Evolutionary conservation across 2,329 filamentous ascomycete genomes (phyloP).

Genomic region (Colletotrichum musae): DNA sequence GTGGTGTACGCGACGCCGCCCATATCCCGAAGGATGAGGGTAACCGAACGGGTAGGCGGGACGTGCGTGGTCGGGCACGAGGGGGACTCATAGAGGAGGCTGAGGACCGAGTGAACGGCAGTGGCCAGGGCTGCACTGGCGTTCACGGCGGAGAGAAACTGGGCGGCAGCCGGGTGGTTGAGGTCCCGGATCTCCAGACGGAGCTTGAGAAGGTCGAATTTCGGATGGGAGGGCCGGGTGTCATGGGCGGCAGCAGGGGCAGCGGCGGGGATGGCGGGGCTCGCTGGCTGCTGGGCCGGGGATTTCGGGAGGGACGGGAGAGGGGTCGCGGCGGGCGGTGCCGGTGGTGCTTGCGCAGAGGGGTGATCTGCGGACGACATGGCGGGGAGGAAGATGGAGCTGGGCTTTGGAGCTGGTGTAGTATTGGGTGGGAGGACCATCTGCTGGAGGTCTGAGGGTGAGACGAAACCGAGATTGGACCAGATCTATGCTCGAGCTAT

Average conservation of each 20-base stretch:
- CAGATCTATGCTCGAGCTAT: no score
- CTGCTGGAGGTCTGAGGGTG: slow-evolving; percentile 8
- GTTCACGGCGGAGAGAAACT: slow-evolving; percentile 79
- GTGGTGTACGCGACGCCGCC: slow-evolving; percentile 91
- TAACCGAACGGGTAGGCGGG: slow-evolving; percentile 85
- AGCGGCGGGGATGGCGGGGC: background rate
- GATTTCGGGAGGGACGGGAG: slow-evolving; percentile 31
- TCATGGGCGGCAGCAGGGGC: slow-evolving; percentile 14
- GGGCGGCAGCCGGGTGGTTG: slow-evolving; percentile 69
- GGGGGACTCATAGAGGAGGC: slow-evolving; percentile 76
- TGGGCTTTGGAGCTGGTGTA: slow-evolving; percentile 32
- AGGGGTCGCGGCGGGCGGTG: slow-evolving; percentile 30
- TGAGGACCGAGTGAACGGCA: slow-evolving; percentile 78
- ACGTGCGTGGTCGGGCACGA: slow-evolving; percentile 56
- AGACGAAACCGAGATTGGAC: no score
- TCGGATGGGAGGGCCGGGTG: slow-evolving; percentile 14
- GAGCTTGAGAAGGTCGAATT: slow-evolving; percentile 64
- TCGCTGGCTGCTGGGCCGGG: slow-evolving; percentile 18
- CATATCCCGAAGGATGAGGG: slow-evolving; percentile 84
- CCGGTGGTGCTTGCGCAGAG: slow-evolving; percentile 21
- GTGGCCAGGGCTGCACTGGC: slow-evolving; percentile 72
- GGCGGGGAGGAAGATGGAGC: slow-evolving; percentile 37
- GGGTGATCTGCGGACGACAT: slow-evolving; percentile 37
- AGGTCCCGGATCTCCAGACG: slow-evolving; percentile 73
- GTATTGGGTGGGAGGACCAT: slow-evolving; percentile 38